These are phyloP conservation scores for Ophiostoma sp. DNA, from an alignment of 2,329 filamentous ascomycete species.

Conservation along the genomic window DNA sequence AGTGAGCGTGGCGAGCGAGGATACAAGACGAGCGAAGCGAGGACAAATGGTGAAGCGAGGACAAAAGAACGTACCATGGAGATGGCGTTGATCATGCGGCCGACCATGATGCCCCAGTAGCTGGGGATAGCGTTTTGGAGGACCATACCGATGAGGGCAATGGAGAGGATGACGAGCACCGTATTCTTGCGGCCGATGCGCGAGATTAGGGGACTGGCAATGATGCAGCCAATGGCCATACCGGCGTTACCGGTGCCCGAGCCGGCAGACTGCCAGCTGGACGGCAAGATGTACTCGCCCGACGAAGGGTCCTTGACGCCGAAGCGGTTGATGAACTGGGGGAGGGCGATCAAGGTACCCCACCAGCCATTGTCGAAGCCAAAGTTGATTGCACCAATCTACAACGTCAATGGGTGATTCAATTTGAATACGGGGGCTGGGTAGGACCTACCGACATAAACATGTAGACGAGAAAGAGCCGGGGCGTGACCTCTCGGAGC, in stretches of 20 bases:
- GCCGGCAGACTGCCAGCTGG: conserved; percentile 13
- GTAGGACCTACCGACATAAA: background rate
- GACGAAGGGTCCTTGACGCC: conserved; percentile 1
- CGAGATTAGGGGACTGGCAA: background rate
- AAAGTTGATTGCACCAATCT: conserved; percentile 20
- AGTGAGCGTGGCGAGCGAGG: background rate
- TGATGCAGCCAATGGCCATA: conserved; percentile 20
- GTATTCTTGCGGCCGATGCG: conserved; percentile 20
- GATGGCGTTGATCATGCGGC: conserved; percentile 21
- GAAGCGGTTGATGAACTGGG: conserved; percentile 17
- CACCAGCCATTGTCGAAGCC: conserved; percentile 27
- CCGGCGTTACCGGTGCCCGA: conserved; percentile 20
- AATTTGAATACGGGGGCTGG: background rate
- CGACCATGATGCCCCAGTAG: conserved; percentile 27
- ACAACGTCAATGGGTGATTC: background rate
- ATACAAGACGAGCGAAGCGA: background rate
- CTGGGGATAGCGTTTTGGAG: conserved; percentile 22
- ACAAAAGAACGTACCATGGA: conserved; percentile 15
- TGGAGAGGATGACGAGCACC: conserved; percentile 7
- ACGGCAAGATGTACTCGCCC: conserved; percentile 5
- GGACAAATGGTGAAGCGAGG: background rate
- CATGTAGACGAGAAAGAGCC: conserved; percentile 8
- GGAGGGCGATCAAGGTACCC: conserved; percentile 14
- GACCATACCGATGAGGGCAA: conserved; percentile 21
- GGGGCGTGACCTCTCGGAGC: conserved; percentile 10